Conservation (phyloP, 345 rosid species). For the Cardamine resedifolia region DNA sequence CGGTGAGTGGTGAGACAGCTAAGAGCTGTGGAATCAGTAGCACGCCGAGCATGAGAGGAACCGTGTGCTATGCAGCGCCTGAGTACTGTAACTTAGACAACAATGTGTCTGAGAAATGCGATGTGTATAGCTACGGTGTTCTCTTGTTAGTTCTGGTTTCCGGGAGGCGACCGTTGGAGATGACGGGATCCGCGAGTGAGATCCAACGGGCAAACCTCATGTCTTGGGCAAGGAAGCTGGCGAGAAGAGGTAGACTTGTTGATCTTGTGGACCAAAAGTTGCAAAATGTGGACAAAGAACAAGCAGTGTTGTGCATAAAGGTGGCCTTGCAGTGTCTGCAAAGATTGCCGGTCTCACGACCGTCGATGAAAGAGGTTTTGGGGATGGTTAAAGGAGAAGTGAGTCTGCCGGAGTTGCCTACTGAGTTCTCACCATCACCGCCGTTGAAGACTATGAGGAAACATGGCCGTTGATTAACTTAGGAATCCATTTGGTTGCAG, state of each 20-base stretch:
- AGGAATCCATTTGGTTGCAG: conserved; percentile 1
- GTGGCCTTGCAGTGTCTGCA: conserved; percentile 87
- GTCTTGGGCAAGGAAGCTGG: conserved; percentile 93
- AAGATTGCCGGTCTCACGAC: conserved; percentile 69
- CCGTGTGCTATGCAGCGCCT: conserved; percentile 90
- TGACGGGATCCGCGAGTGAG: conserved; percentile 78
- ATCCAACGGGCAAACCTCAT: conserved; percentile 86
- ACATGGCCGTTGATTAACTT: conserved; percentile 36
- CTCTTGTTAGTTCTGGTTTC: conserved; percentile 73
- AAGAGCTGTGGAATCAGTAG: conserved; percentile 85
- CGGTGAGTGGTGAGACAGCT: conserved; percentile 67
- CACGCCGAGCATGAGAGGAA: conserved; percentile 99
- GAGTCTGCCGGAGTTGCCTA: conserved; percentile 66
- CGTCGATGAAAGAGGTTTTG: conserved; percentile 78
- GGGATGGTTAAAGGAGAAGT: conserved; percentile 68
- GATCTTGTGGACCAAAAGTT: conserved; percentile 81
- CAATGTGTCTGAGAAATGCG: conserved; percentile 77
- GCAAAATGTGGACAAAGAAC: conserved; percentile 59
- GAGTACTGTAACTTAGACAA: conserved; percentile 58
- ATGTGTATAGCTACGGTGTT: conserved; percentile 94
- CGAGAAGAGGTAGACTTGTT: conserved; percentile 67
- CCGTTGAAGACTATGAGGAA: conserved; percentile 50
- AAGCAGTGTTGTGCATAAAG: conserved; percentile 72
- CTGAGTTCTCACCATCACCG: conserved; percentile 82
- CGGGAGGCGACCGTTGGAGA: conserved; percentile 90